Evolutionary conservation across 116 monocot genomes (phyloP).

Genomic region (Cymodocea nodosa): DNA sequence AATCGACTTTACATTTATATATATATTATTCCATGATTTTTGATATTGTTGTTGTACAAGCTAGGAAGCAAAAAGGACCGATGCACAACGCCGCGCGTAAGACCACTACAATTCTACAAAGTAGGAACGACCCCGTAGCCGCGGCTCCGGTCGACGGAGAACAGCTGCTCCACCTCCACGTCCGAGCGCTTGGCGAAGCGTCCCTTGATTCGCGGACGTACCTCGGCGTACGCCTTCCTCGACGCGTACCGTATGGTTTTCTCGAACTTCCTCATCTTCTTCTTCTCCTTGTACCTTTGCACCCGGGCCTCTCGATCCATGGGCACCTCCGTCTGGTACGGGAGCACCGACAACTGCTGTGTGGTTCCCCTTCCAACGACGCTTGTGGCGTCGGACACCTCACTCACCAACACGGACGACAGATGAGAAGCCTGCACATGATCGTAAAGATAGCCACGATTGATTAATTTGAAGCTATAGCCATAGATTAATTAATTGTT

Average conservation of each 20-base stretch:
- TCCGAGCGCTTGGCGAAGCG: slow-evolving; percentile 53
- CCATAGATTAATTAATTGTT: too few species aligned
- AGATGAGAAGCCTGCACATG: slow-evolving; percentile 30
- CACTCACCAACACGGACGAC: slow-evolving; percentile 37
- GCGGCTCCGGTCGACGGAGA: slow-evolving; percentile 7
- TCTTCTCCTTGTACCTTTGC: slow-evolving; percentile 73
- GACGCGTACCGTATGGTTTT: slow-evolving; percentile 74
- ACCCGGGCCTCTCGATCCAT: slow-evolving; percentile 65
- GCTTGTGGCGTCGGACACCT: slow-evolving; percentile 25
- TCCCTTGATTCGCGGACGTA: slow-evolving; percentile 59
- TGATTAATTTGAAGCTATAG: too few species aligned
- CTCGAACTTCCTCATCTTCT: slow-evolving; percentile 59
- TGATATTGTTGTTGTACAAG: too few species aligned
- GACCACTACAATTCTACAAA: too few species aligned
- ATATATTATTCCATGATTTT: too few species aligned
- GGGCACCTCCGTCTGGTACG: slow-evolving; percentile 17
- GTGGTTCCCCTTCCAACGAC: slow-evolving; percentile 21
- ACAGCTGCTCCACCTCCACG: slow-evolving; percentile 38
- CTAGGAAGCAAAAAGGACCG: too few species aligned
- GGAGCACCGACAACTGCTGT: slow-evolving; percentile 21
- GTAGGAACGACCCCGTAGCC: slow-evolving; percentile 34
- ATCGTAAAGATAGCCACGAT: too few species aligned
- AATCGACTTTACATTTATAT: too few species aligned
- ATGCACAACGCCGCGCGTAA: too few species aligned
- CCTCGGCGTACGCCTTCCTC: slow-evolving; percentile 68